Percentiles rank a stretch among this genome's conserved stretches.
Evolutionary conservation across 2,329 filamentous ascomycete species (phyloP).

Genomic region (Stachybotrys chartarum): DNA sequence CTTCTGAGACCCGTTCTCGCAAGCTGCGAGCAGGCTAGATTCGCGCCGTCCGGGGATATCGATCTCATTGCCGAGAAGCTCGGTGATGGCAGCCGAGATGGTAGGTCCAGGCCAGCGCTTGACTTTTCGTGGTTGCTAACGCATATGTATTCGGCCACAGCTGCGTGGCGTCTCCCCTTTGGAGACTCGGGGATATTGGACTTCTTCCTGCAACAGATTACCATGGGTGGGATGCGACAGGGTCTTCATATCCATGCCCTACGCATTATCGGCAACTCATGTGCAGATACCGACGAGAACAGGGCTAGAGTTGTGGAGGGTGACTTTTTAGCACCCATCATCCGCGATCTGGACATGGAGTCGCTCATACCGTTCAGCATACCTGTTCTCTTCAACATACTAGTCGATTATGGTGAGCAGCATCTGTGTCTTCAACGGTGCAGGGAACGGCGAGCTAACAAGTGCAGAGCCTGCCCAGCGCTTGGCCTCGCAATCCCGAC

Average conservation of each 20-base stretch:
- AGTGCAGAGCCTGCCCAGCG: constrained; percentile 47
- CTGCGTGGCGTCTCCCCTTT: constrained; percentile 47
- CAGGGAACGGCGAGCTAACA: not conserved
- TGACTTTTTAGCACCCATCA: constrained; percentile 38
- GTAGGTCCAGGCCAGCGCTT: constrained; percentile 29
- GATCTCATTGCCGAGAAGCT: constrained; percentile 42
- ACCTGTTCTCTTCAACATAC: constrained; percentile 55
- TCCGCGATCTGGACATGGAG: constrained; percentile 39
- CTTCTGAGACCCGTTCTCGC: constrained; percentile 30
- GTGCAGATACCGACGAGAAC: constrained; percentile 57
- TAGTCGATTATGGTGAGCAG: constrained; percentile 53
- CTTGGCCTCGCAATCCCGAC: constrained; percentile 42
- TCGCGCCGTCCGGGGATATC: constrained; percentile 31
- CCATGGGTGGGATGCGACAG: constrained; percentile 27
- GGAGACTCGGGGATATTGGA: constrained; percentile 51
- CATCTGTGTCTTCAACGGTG: not conserved
- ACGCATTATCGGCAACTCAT: constrained; percentile 54
- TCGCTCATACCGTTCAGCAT: constrained; percentile 44
- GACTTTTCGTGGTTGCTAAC: not conserved
- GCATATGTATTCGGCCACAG: constrained; percentile 22
- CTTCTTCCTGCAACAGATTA: constrained; percentile 45
- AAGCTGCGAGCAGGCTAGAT: constrained; percentile 31
- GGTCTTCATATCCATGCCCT: constrained; percentile 46
- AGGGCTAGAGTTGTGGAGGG: constrained; percentile 46
- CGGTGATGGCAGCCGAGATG: constrained; percentile 48